Conservation (phyloP, 192 early-diverging fungal genomes). For the Entomortierella beljakovae region DNA sequence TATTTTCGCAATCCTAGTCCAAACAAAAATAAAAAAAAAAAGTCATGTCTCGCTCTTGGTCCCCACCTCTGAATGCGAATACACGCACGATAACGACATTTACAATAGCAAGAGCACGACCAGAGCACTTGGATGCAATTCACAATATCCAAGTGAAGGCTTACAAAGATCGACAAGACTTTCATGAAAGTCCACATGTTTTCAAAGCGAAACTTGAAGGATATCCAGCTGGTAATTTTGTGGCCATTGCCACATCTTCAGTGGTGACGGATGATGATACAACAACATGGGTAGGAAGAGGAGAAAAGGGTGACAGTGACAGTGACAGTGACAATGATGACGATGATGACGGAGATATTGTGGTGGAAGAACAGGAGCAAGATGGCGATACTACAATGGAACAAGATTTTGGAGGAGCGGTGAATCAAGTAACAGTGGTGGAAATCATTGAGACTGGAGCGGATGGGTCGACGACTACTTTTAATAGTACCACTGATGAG, state of each 20-base stretch:
- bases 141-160: conserved; percentile 36
- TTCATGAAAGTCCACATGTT: conserved; percentile 37
- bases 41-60: conserved; percentile 15
- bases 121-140: conserved; percentile 29
- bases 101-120: conserved; percentile 21
- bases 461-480: conserved; percentile 8
- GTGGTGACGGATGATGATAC: conserved; percentile 46
- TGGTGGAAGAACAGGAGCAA: neutral
- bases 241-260: conserved; percentile 36
- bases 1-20: neutral
- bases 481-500: conserved; percentile 7
- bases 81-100: conserved; percentile 25
- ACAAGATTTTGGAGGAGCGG: neutral
- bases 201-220: conserved; percentile 33
- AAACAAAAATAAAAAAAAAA: conserved; percentile 3
- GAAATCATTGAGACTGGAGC: conserved; percentile 39
- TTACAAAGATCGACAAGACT: conserved; percentile 17
- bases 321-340: neutral
- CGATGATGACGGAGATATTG: neutral
- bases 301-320: neutral
- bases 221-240: conserved; percentile 50
- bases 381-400: conserved; percentile 4
- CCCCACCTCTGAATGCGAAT: conserved; percentile 37
- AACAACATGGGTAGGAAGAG: conserved; percentile 11
- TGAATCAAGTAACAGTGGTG: conserved; percentile 18